These are phyloP conservation scores for Colletotrichum trifolii DNA, from an alignment of 2,329 filamentous ascomycete genomes.

Conservation along the genomic window DNA sequence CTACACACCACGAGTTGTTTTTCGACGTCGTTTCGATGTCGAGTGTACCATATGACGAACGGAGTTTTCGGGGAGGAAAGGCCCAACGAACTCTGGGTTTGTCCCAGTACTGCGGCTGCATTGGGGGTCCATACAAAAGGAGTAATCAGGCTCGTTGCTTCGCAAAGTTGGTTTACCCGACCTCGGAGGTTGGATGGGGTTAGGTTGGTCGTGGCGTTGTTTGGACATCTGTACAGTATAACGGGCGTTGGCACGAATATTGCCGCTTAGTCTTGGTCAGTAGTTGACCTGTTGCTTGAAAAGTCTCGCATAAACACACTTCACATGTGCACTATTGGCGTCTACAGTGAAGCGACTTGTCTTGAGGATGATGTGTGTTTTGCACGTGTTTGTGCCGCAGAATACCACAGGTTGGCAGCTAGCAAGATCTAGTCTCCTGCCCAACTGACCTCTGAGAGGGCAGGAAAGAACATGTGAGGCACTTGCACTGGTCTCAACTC, in stretches of 20 bases:
- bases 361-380: too few relatives aligned
- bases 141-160: constrained; percentile 27
- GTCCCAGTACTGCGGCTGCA: neutral
- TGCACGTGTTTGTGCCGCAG: too few relatives aligned
- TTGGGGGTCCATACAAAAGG: constrained; percentile 16
- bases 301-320: too few relatives aligned
- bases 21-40: neutral
- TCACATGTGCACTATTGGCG: too few relatives aligned
- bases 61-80: neutral
- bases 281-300: too few relatives aligned
- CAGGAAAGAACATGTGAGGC: too few relatives aligned
- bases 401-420: too few relatives aligned
- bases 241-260: constrained; percentile 19
- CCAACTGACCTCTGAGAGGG: too few relatives aligned
- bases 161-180: constrained; percentile 5
- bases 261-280: too few relatives aligned
- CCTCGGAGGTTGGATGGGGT: constrained; percentile 14
- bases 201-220: constrained; percentile 26
- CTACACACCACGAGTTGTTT: neutral
- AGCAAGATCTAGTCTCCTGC: too few relatives aligned
- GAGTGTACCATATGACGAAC: constrained; percentile 31
- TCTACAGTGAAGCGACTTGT: too few relatives aligned
- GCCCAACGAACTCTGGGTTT: neutral
- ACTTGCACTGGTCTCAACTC: too few relatives aligned
- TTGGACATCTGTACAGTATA: constrained; percentile 25